phyloP scores from a whole-genome alignment of 2,329 filamentous ascomycete genomes.

The Fusarium floridanum region DNA sequence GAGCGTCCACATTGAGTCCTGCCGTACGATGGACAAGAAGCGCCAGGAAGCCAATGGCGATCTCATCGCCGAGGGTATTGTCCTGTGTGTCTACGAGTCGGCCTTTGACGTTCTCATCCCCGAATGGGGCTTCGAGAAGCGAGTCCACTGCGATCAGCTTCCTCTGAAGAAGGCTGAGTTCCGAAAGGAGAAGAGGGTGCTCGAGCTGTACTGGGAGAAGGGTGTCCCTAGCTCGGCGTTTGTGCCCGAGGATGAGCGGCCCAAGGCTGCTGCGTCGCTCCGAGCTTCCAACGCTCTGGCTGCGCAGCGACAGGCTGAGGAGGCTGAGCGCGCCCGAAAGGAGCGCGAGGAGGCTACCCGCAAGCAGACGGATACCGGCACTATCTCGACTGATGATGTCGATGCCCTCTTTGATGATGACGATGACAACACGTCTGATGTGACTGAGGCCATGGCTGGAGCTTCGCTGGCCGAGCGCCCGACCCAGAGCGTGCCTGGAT shows the following conservation, averaged over 20 bases:
- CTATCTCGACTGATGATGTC: constrained; percentile 91
- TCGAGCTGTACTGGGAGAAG: constrained; percentile 99
- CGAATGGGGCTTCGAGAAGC: constrained; percentile 99
- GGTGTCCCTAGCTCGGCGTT: constrained; percentile 96
- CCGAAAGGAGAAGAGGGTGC: constrained; percentile 92
- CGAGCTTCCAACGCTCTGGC: constrained; percentile 81
- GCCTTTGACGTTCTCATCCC: constrained; percentile 98
- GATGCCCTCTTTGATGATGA: constrained; percentile 98
- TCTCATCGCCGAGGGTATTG: constrained; percentile 94
- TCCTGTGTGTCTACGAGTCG: constrained; percentile 97
- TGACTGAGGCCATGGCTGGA: constrained; percentile 91
- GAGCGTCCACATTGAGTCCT: constrained; percentile 98
- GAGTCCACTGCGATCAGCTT: constrained; percentile 97
- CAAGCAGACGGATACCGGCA: constrained; percentile 94
- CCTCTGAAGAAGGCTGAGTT: constrained; percentile 99
- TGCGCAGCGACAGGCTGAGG: constrained; percentile 84
- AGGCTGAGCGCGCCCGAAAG: constrained; percentile 82
- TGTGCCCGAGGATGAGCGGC: constrained; percentile 95
- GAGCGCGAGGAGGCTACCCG: constrained; percentile 92
- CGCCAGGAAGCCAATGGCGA: constrained; percentile 89
- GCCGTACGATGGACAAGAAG: constrained; percentile 94
- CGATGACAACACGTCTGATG: constrained; percentile 86
- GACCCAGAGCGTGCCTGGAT: constrained; percentile 95
- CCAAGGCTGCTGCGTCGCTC: constrained; percentile 82
- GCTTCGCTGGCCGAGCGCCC: constrained; percentile 90